Evolutionary conservation across 2,329 filamentous ascomycete species (phyloP).

Genomic region (Clonostachys chloroleuca): DNA sequence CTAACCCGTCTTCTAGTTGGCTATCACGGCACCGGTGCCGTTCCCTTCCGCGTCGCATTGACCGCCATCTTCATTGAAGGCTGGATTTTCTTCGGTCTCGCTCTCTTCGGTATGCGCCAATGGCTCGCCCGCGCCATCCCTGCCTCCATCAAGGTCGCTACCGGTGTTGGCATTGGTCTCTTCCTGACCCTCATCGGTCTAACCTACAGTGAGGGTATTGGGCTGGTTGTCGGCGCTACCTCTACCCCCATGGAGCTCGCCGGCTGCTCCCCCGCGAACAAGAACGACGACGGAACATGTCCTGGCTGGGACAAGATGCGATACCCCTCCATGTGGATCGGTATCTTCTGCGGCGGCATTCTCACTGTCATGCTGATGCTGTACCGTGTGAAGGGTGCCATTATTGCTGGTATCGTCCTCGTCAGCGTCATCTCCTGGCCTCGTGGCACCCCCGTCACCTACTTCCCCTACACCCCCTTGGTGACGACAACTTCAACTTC

Average conservation of each 20-base stretch:
- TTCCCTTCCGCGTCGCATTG: slow-evolving; percentile 72
- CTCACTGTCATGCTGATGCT: slow-evolving; percentile 77
- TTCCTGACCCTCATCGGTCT: slow-evolving; percentile 74
- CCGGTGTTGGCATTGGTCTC: slow-evolving; percentile 79
- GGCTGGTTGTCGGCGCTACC: slow-evolving; percentile 65
- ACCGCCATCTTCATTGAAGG: slow-evolving; percentile 89
- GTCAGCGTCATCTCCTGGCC: slow-evolving; percentile 91
- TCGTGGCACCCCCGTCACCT: slow-evolving; percentile 68
- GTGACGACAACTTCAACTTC: slow-evolving; percentile 72
- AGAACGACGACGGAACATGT: slow-evolving; percentile 50
- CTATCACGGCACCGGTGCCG: slow-evolving; percentile 65
- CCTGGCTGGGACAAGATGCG: slow-evolving; percentile 68
- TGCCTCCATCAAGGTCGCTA: slow-evolving; percentile 80
- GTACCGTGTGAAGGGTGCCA: slow-evolving; percentile 82
- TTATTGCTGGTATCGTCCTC: slow-evolving; percentile 75
- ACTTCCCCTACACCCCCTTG: slow-evolving; percentile 71
- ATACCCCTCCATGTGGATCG: slow-evolving; percentile 79
- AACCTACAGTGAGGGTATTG: slow-evolving; percentile 80
- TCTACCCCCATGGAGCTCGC: slow-evolving; percentile 70
- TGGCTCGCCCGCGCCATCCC: slow-evolving; percentile 85
- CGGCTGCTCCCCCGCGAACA: slow-evolving; percentile 53
- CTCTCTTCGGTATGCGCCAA: slow-evolving; percentile 76
- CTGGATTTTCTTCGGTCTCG: slow-evolving; percentile 77
- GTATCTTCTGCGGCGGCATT: slow-evolving; percentile 81
- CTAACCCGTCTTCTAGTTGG: slow-evolving; percentile 47